Percentiles rank a stretch among this genome's conserved stretches.
Evolutionary conservation across 345 rosid genomes (phyloP).

Genomic region (Sisymbrium altissimum): DNA sequence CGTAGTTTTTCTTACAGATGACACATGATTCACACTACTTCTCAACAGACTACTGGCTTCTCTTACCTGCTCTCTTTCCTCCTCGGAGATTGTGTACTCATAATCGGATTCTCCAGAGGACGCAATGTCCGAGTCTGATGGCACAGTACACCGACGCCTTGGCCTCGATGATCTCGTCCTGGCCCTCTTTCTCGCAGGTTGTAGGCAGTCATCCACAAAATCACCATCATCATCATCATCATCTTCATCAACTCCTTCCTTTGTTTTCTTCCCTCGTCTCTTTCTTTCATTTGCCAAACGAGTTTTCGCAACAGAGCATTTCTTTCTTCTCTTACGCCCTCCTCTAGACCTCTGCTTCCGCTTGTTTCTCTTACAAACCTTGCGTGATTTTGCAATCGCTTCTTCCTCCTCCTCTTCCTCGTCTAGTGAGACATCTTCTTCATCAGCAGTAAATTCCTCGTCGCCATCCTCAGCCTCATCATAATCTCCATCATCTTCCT

Average conservation of each 20-base stretch:
- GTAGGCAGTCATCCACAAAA: slow-evolving; percentile 41
- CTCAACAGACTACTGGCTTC: slow-evolving; percentile 58
- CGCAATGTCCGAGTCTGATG: slow-evolving; percentile 74
- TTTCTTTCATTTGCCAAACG: slow-evolving; percentile 44
- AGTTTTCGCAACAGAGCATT: slow-evolving; percentile 37
- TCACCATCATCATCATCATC: slow-evolving; percentile 48
- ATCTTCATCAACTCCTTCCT: slow-evolving; percentile 41
- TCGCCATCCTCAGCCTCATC: slow-evolving; percentile 55
- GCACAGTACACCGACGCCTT: slow-evolving; percentile 44
- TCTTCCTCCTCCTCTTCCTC: slow-evolving; percentile 95
- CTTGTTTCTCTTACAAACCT: slow-evolving; percentile 36
- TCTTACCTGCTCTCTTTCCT: slow-evolving; percentile 87
- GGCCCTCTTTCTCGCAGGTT: slow-evolving; percentile 44
- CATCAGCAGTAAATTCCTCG: slow-evolving; percentile 62
- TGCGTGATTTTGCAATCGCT: slow-evolving; percentile 34
- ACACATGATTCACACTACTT: slow-evolving; percentile 49
- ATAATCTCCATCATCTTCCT: slow-evolving; percentile 46
- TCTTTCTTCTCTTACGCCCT: slow-evolving; percentile 44
- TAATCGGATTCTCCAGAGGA: slow-evolving; percentile 61
- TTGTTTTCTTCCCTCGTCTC: slow-evolving; percentile 42
- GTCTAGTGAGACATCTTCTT: slow-evolving; percentile 63
- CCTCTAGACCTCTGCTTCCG: slow-evolving; percentile 37
- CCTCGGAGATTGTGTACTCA: slow-evolving; percentile 88
- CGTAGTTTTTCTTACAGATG: slow-evolving; percentile 40
- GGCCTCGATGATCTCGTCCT: slow-evolving; percentile 36